Evolutionary conservation across 176 grass and related monocot genomes (phyloP).

Genomic region (sorghum (Sorghum bicolor)): DNA sequence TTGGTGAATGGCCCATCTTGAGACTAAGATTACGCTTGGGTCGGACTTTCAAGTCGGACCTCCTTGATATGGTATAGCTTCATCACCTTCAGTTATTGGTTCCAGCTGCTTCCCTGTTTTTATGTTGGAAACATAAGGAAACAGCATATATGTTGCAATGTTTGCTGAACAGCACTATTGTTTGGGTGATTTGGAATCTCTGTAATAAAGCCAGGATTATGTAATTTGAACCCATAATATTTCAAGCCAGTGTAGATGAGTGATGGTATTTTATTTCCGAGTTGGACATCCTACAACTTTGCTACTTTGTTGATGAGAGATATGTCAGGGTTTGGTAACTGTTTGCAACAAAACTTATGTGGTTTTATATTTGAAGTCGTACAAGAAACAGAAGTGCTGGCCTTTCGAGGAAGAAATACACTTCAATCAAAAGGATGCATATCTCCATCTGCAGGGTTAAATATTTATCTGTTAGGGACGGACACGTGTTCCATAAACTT

Average conservation of each 20-base stretch:
- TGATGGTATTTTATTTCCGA: not conserved
- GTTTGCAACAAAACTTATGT: not conserved
- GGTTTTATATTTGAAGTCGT: not conserved
- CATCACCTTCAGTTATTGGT: too few species aligned
- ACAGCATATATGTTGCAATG: not conserved
- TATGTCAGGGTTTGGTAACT: not conserved
- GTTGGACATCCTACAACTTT: not conserved
- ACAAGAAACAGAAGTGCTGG: not conserved
- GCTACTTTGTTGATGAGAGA: not conserved
- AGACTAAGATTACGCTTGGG: not conserved
- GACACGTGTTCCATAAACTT: too few species aligned
- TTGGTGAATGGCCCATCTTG: conserved; percentile 20
- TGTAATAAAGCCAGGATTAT: not conserved
- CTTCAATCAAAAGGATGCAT: not conserved
- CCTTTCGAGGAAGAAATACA: not conserved
- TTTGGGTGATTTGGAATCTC: not conserved
- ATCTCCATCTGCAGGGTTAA: not conserved
- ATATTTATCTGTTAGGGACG: not conserved
- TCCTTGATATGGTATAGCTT: not conserved
- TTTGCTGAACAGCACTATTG: not conserved
- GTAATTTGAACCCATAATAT: not conserved
- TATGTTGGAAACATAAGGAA: not conserved
- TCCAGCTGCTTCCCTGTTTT: not conserved
- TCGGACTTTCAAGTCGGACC: not conserved
- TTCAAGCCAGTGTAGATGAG: not conserved